Evolutionary conservation across 2,329 filamentous ascomycete species (phyloP).

Genomic region (Peltaster fructicola): DNA sequence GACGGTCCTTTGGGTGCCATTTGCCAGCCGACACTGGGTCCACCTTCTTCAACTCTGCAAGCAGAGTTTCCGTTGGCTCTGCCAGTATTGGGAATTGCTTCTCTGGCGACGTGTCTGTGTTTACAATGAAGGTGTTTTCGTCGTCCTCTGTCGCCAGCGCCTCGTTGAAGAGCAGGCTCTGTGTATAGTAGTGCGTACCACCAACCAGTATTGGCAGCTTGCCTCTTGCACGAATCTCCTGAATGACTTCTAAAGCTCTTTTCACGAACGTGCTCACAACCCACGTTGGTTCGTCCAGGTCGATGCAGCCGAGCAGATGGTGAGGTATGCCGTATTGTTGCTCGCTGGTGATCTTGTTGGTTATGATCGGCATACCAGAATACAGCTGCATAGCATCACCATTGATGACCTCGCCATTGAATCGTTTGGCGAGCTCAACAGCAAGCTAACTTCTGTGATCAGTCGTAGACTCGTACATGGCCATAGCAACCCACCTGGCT

Average conservation of each 20-base stretch:
- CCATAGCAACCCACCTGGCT: conserved; percentile 49
- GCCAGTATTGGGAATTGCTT: conserved; percentile 50
- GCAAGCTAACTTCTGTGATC: conserved; percentile 48
- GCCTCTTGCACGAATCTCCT: conserved; percentile 60
- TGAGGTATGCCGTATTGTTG: conserved; percentile 72
- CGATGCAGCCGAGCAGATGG: conserved; percentile 68
- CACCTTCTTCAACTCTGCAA: conserved; percentile 56
- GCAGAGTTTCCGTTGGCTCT: conserved; percentile 51
- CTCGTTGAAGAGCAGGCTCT: conserved; percentile 70
- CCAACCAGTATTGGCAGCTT: conserved; percentile 81
- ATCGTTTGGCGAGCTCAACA: conserved; percentile 64
- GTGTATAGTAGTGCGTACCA: conserved; percentile 89
- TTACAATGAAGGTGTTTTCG: too few species aligned
- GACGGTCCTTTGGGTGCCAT: conserved; percentile 86
- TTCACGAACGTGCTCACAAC: conserved; percentile 59
- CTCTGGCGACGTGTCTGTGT: conserved; percentile 18
- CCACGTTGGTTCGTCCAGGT: conserved; percentile 64
- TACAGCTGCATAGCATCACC: conserved; percentile 98
- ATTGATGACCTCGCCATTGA: conserved; percentile 90
- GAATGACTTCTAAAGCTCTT: conserved; percentile 50
- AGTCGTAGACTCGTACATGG: conserved; percentile 10
- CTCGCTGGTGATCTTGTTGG: conserved; percentile 66
- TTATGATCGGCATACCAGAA: conserved; percentile 76
- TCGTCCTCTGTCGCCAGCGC: conserved; percentile 30
- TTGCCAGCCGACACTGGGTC: conserved; percentile 77